Evolutionary conservation across 2,329 filamentous ascomycete species (phyloP), one percentile per base, ranked within the genome.

Genomic region (Pyrenophora teres): DNA sequence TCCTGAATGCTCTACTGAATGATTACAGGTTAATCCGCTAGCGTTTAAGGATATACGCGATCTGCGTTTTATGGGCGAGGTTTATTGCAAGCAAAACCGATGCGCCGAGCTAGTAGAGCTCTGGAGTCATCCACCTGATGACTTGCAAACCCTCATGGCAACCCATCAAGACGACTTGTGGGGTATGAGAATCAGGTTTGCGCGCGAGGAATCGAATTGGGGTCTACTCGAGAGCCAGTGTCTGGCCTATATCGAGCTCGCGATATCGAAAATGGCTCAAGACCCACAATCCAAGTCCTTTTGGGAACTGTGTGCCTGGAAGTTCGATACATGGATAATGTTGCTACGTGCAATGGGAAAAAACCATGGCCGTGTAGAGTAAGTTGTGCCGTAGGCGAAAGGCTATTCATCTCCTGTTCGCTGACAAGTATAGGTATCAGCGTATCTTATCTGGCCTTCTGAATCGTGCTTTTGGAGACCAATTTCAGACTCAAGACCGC

Each of bases 11-110:
- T 5, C 13, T 36, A 30, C 58, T 68, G 23, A 69, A 49, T 6
- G 7, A 2, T 16, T 35, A 12, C 39, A 72, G 68, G 62, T 60
- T 39, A 63, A 69, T 18, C 47, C 56, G 0, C 63, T 68, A 40
- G 62, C 62, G 39, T 55, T 72, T 18, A 59, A 66, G 19, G 60
- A 64, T 23, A 67, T 70, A 42, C 59, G 67, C 10, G 69, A 72
- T 49, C 46, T 74, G 23, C 67, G 68, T 16, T 72, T 74, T 42
- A 71, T 72, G 67, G 62, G 57, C 6, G 58, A 65, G 12, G 63
- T 73, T 27, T 72, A 65, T 36, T 33, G 52, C 23, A 58, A 64
- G 16, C 70, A 71, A 50, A 42, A 52, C 12, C 59, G 57, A 19
- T 56, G 40, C 13, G 48, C 43, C 15, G 68, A 72, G 37, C 56